These are phyloP conservation scores for Pisolithus orientalis DNA, from an alignment of 768 basidiomycete genomes.

Conservation along the genomic window DNA sequence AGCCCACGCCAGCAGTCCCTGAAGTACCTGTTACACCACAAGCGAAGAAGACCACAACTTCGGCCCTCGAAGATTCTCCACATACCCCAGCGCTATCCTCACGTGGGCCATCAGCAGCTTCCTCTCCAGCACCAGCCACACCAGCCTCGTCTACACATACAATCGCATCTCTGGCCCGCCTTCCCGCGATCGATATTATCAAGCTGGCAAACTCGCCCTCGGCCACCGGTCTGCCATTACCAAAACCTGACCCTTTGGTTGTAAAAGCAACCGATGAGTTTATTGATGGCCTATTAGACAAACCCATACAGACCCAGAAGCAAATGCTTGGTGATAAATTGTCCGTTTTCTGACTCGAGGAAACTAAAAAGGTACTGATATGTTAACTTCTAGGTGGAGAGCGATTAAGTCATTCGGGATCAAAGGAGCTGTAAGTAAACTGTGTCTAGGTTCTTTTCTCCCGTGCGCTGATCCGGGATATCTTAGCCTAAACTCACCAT, in stretches of 20 bases:
- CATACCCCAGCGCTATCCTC: slow-evolving; percentile 75
- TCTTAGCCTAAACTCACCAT: slow-evolving; percentile 79
- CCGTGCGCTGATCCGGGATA: not conserved
- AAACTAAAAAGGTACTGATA: slow-evolving; percentile 18
- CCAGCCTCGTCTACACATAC: slow-evolving; percentile 50
- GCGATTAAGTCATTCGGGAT: slow-evolving; percentile 72
- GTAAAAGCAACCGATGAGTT: slow-evolving; percentile 69
- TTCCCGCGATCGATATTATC: slow-evolving; percentile 75
- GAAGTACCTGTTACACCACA: slow-evolving; percentile 56
- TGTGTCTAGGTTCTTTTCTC: not conserved
- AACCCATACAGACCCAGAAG: slow-evolving; percentile 58
- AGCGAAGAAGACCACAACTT: slow-evolving; percentile 44
- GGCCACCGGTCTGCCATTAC: slow-evolving; percentile 45
- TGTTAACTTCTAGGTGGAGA: slow-evolving; percentile 38
- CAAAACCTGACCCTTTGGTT: slow-evolving; percentile 65
- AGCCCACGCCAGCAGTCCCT: slow-evolving; percentile 16
- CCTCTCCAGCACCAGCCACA: slow-evolving; percentile 63
- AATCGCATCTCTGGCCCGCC: slow-evolving; percentile 59
- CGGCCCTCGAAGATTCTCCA: slow-evolving; percentile 45
- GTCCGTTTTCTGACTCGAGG: slow-evolving; percentile 31
- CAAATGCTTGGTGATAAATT: slow-evolving; percentile 78
- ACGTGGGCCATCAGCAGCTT: slow-evolving; percentile 62
- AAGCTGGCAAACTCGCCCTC: slow-evolving; percentile 50
- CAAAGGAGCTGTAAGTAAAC: slow-evolving; percentile 60
- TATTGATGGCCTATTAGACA: slow-evolving; percentile 53